Conservation (phyloP, 345 rosid genomes). For the Gossypium ekmanianum region DNA sequence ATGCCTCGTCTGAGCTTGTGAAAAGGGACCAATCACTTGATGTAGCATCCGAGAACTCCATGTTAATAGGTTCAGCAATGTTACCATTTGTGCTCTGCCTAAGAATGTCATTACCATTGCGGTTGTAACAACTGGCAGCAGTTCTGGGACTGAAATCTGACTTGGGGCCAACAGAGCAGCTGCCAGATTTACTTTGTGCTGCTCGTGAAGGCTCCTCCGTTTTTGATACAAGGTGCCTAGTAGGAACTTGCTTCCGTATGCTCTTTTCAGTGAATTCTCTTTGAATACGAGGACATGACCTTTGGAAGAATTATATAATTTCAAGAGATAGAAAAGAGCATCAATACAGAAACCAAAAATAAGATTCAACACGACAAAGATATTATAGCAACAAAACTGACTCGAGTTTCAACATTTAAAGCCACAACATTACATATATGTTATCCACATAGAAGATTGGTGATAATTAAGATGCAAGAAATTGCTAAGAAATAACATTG, state of each 20-base stretch:
- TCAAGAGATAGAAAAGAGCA: background rate
- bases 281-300: constrained; percentile 68
- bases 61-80: background rate
- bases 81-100: constrained; percentile 22
- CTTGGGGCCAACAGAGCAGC: constrained; percentile 23
- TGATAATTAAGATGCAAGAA: background rate
- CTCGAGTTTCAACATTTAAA: background rate
- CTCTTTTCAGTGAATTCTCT: constrained; percentile 34
- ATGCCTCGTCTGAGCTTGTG: constrained; percentile 87
- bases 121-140: constrained; percentile 10
- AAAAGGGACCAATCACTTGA: constrained; percentile 84
- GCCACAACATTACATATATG: background rate
- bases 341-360: background rate
- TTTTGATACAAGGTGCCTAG: constrained; percentile 29
- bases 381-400: background rate
- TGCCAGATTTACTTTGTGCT: constrained; percentile 37
- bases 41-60: constrained; percentile 56
- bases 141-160: constrained; percentile 22
- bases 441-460: background rate
- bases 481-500: background rate
- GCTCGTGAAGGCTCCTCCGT: constrained; percentile 34
- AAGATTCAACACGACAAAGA: background rate
- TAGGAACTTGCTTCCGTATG: constrained; percentile 24
- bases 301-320: constrained; percentile 20
- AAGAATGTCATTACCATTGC: constrained; percentile 10